Percentiles rank a stretch among this genome's conserved stretches.
phyloP scores from a whole-genome alignment of 2,329 filamentous ascomycete species.

The Colletotrichum eremochloae region DNA sequence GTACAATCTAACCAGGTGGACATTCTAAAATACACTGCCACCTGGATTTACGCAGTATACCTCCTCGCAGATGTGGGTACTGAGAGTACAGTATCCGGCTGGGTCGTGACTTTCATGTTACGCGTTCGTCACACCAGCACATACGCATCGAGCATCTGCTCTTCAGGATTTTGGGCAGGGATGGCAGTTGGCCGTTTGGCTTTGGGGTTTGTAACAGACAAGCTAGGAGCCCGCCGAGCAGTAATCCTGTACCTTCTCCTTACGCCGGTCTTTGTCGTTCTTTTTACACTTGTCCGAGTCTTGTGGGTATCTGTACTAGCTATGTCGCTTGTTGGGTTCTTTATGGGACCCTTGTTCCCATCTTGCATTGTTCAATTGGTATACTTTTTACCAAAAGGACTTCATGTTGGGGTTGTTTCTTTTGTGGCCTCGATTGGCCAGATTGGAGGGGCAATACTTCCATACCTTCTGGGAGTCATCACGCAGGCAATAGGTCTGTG shows the following conservation, averaged over 20 bases:
- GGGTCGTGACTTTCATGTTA: constrained; percentile 61
- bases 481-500: constrained; percentile 54
- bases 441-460: constrained; percentile 57
- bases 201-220: constrained; percentile 51
- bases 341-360: constrained; percentile 41
- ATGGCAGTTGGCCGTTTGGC: constrained; percentile 56
- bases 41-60: constrained; percentile 58
- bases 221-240: constrained; percentile 45
- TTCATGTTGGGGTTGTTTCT: constrained; percentile 58
- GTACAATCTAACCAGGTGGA: constrained; percentile 9
- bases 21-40: constrained; percentile 51
- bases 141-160: constrained; percentile 55
- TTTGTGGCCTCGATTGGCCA: constrained; percentile 60
- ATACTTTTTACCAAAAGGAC: constrained; percentile 42
- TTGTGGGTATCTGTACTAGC: constrained; percentile 25
- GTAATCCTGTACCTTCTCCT: constrained; percentile 18
- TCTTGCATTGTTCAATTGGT: constrained; percentile 32
- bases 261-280: background rate
- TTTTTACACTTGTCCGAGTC: constrained; percentile 27
- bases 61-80: constrained; percentile 60
- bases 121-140: constrained; percentile 54
- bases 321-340: constrained; percentile 36
- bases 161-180: constrained; percentile 59
- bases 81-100: constrained; percentile 59
- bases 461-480: constrained; percentile 58